Percentiles rank a stretch among this genome's conserved stretches.
Evolutionary conservation across 106 monocot genomes (phyloP).

Genomic region (Triglochin maritima): DNA sequence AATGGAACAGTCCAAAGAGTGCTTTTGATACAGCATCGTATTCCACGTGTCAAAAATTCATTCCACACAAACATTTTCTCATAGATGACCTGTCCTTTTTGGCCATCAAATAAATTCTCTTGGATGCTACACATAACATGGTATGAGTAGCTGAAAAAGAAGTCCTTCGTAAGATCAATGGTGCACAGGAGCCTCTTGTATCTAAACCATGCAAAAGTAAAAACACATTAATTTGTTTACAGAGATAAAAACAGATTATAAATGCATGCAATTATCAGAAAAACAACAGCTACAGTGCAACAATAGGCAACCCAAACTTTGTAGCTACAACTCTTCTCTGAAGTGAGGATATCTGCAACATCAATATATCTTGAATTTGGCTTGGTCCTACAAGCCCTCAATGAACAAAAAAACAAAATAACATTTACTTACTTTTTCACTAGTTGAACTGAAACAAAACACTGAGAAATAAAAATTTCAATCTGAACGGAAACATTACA

Average conservation of each 20-base stretch:
- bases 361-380: too few relatives aligned
- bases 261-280: neutral
- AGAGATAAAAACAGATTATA: neutral
- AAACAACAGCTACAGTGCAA: neutral
- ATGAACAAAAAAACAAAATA: too few relatives aligned
- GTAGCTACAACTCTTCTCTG: too few relatives aligned
- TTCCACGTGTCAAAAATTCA: constrained; percentile 70
- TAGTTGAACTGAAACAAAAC: too few relatives aligned
- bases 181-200: constrained; percentile 81
- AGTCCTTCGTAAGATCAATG: constrained; percentile 93
- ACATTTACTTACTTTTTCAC: too few relatives aligned
- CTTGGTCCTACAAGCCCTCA: too few relatives aligned
- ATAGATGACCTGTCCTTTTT: constrained; percentile 45
- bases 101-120: constrained; percentile 51
- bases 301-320: too few relatives aligned
- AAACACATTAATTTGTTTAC: neutral
- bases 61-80: constrained; percentile 99
- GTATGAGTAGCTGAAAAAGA: constrained; percentile 94
- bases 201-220: constrained; percentile 30
- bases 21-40: constrained; percentile 57
- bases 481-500: too few relatives aligned
- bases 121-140: constrained; percentile 85
- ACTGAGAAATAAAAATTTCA: too few relatives aligned
- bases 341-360: too few relatives aligned
- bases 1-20: constrained; percentile 87